Evolutionary conservation across 2,329 filamentous ascomycete species (phyloP).

Genomic region (Hypocreales sp.): DNA sequence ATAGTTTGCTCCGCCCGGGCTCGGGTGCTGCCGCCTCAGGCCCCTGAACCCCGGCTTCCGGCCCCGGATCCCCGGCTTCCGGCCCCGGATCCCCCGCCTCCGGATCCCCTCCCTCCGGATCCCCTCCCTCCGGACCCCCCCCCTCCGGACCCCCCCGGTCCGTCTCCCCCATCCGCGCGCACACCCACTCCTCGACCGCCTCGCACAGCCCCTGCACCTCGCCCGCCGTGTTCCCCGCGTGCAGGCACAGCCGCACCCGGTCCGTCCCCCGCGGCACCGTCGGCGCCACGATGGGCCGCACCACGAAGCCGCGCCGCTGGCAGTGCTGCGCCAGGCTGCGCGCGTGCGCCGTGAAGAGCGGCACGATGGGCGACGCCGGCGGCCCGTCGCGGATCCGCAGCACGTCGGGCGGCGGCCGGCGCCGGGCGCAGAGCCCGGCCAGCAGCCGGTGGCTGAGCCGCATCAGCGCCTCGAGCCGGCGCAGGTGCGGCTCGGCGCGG

Average conservation of each 20-base stretch:
- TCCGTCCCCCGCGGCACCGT: constrained; percentile 50
- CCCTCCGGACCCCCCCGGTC: background rate
- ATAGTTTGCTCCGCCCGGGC: no score
- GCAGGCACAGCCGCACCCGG: constrained; percentile 50
- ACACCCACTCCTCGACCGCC: constrained; percentile 31
- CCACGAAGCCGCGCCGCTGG: constrained; percentile 41
- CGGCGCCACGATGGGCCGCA: constrained; percentile 51
- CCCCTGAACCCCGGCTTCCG: no score
- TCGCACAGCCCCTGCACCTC: constrained; percentile 39
- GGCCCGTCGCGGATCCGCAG: constrained; percentile 17
- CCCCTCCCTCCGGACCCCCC: background rate
- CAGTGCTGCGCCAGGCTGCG: constrained; percentile 43
- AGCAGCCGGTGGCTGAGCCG: constrained; percentile 30
- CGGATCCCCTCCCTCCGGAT: background rate
- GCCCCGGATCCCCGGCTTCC: no score
- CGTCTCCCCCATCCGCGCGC: constrained; percentile 1
- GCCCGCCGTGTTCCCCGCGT: constrained; percentile 45
- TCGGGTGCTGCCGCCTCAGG: no score
- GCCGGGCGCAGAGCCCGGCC: constrained; percentile 13
- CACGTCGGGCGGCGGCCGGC: constrained; percentile 8
- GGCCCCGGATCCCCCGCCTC: no score
- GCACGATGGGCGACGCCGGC: constrained; percentile 48
- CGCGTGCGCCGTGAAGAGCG: constrained; percentile 41
- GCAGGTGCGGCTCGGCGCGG: constrained; percentile 21
- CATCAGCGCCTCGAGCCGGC: constrained; percentile 16